Base-by-base conservation (phyloP, 371 early-diverging fungal genomes). In the Capillidium heterosporum region DNA sequence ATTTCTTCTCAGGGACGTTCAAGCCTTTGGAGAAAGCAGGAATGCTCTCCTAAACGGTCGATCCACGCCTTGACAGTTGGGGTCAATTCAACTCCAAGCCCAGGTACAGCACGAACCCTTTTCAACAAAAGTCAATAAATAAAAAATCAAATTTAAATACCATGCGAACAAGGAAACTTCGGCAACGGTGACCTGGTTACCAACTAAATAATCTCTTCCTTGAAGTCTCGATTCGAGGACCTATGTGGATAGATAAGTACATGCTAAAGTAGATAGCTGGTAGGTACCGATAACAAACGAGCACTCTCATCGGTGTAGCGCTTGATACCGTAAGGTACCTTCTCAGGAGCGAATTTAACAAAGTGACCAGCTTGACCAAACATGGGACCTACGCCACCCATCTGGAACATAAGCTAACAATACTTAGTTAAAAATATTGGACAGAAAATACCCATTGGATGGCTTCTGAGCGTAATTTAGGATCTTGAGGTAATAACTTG, bases 301-400 rank as follows among this genome's bases (percentile, higher is more conserved):
- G 42, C 35, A 26, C 68, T 67, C 57, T 75, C 72, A 26, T 68
- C 63, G 11, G 57, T 60, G 62, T 72, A 75, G 10, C 75, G 57
- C 41, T 65, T 65, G 63, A 75, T 70, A 15, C 57, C 73, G 52
- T 76, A 76, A 1, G 62, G 65, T 39, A 73, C 63, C 58, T 67
- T 69, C 48, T 73, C 74, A 13, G 70, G 65, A 2, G 76, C 71
- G 54, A 59, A 68, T 4, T 56, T 24, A 57, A 41, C 26, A 52
- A 76, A 76, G 64, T 73, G 72, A 54, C 63, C 65, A 24, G 68
- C 67, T 59, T 72, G 72, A 27, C 57, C 60, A 42, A 57, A 35
- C 58, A 58, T 57, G 15, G 60, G 60, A 5, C 60, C 63, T 21
- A 71, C 51, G 26, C 71, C 71, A 46, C 67, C 66, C 70, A 69